A percentile compares a stretch with the other conserved stretches of the same genome.
Evolutionary conservation across 257 asterid genomes (phyloP).

Genomic region (Gentiana straminea): DNA sequence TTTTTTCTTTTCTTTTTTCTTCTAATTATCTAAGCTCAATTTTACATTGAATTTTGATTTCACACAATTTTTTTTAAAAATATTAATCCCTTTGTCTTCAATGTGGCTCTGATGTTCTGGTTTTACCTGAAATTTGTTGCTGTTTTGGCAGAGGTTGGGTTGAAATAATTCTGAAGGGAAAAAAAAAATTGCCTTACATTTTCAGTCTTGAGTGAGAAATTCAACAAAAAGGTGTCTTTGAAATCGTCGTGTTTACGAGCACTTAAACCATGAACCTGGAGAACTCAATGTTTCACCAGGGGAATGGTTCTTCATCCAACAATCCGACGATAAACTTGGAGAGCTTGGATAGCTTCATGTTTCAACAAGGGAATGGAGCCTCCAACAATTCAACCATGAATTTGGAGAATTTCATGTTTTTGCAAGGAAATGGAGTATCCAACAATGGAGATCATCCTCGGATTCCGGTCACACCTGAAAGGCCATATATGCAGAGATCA

Average conservation of each 20-base stretch:
- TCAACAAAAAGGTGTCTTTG: slow-evolving; percentile 1
- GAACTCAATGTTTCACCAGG: slow-evolving; percentile 32
- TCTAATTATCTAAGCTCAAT: background rate
- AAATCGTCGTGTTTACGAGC: slow-evolving; percentile 4
- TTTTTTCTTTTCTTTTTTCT: background rate
- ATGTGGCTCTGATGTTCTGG: background rate
- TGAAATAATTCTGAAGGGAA: too few relatives aligned
- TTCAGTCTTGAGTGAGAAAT: background rate
- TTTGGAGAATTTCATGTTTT: slow-evolving; percentile 36
- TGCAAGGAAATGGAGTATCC: slow-evolving; percentile 25
- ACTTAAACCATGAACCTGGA: slow-evolving; percentile 41
- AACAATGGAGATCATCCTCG: slow-evolving; percentile 30
- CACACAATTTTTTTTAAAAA: background rate
- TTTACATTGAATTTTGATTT: background rate
- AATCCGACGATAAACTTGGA: too few relatives aligned
- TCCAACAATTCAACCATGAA: slow-evolving; percentile 23
- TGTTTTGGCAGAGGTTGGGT: background rate
- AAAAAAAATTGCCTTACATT: too few relatives aligned
- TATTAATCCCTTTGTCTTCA: background rate
- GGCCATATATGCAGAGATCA: slow-evolving; percentile 22
- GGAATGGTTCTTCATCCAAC: slow-evolving; percentile 23
- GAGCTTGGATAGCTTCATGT: too few relatives aligned
- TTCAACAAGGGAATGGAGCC: too few relatives aligned
- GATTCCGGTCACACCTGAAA: slow-evolving; percentile 43
- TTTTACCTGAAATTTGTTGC: background rate